Base-by-base conservation (phyloP, 495 filamentous ascomycete genomes). In the Annulohypoxylon maeteangense region DNA sequence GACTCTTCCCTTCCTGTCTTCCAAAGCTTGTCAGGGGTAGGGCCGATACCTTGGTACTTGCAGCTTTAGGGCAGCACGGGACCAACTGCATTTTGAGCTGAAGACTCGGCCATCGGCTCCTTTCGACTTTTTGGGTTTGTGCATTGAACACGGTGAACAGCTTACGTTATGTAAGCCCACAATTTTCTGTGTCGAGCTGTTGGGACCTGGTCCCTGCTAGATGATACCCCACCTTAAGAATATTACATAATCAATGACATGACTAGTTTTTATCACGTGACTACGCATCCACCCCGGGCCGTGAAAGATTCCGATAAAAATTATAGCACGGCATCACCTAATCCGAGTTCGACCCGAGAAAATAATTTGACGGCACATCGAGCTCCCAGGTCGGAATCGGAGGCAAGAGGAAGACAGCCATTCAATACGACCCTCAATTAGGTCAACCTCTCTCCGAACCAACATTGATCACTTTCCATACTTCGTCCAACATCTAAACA, bases 281-380 rank as follows among this genome's bases (percentile, higher is more conserved):
- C 57, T 27, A 3, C 22, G 12, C 29, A 12, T 12, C 22, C 22
- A 51, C 16, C 18, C 48, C 70, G 70, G 70, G 14, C 65, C 65
- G 65, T 44, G 8, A 44, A 63, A 68, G 23, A 10, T 34, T 72
- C 70, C 70, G 70, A 72, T 65, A 45, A 68, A 72, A 65, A 55
- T 61, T 68, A 23, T 18, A 34, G 1, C 22, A 42, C 27, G 25
- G n/a, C 25, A 22, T 51, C 38, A 4, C 31, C 65, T 54, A 27
- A 40, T 10, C 42, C 27, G 12, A 58, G 44, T 6, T 44, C 55
- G 7, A 64, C n/a, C 64, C 16, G 56, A 60, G 44, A 36, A 62
- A 60, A 45, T 48, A 54, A 60, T 54, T 68, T 42, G 51, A 56
- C 22, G 31, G 23, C n/a, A 59, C 22, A 40, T 11, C 31, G 20